These are phyloP conservation scores for Alternaria sp. DNA, from an alignment of 2,329 filamentous ascomycete species.

Conservation along the genomic window DNA sequence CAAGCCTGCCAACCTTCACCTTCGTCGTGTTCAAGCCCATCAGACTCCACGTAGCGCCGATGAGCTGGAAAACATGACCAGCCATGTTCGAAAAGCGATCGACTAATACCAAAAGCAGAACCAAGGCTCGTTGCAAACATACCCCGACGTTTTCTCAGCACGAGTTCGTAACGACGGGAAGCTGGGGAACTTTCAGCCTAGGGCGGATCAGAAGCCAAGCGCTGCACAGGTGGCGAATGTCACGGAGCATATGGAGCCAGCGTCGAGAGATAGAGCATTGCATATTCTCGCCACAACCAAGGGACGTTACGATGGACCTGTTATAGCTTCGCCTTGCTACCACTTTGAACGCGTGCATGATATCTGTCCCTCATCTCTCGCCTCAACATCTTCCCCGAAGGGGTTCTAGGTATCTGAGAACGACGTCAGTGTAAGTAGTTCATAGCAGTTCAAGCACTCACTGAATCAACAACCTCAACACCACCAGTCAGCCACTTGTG, in stretches of 20 bases:
- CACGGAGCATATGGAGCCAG: background rate
- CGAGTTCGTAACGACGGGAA: too few relatives aligned
- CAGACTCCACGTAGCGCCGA: background rate
- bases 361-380: slow-evolving; percentile 42
- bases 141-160: too few relatives aligned
- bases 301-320: accelerated
- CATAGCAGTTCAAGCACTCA: slow-evolving; percentile 12
- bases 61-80: background rate
- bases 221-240: background rate
- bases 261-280: background rate
- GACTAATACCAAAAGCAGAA: too few relatives aligned
- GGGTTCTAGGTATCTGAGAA: slow-evolving; percentile 38
- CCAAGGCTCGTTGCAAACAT: background rate
- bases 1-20: background rate
- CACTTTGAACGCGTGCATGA: slow-evolving; percentile 32
- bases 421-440: background rate
- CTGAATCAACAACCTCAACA: slow-evolving; percentile 40
- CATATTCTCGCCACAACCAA: background rate
- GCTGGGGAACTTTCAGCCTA: too few relatives aligned
- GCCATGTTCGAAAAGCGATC: too few relatives aligned
- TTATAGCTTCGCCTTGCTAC: slow-evolving; percentile 31
- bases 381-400: slow-evolving; percentile 42
- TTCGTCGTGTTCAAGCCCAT: background rate
- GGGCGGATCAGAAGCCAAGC: too few relatives aligned
- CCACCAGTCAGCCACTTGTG: slow-evolving; percentile 46